Percentiles rank a stretch among this genome's conserved stretches.
Evolutionary conservation across 2,329 filamentous ascomycete species (phyloP).

Genomic region (Colletotrichum theobromicola): DNA sequence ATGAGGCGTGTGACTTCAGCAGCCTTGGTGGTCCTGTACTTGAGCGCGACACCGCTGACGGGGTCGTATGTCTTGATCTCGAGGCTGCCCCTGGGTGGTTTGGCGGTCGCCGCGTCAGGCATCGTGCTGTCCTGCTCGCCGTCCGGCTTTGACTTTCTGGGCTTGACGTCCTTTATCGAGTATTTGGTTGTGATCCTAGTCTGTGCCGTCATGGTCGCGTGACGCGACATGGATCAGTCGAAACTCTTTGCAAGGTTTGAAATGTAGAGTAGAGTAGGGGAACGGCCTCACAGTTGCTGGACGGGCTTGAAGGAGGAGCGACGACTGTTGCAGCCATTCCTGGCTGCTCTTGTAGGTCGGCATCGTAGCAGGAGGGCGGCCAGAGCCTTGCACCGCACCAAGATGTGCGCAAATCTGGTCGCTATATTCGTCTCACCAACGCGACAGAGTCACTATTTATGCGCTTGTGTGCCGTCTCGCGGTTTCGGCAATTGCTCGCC

Average conservation of each 20-base stretch:
- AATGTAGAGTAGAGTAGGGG: not conserved
- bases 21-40: conserved; percentile 90
- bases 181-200: conserved; percentile 94
- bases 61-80: conserved; percentile 92
- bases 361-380: conserved; percentile 59
- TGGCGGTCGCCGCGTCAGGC: conserved; percentile 34
- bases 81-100: conserved; percentile 70
- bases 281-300: conserved; percentile 75
- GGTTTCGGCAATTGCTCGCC: not conserved
- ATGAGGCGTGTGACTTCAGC: conserved; percentile 88
- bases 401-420: not conserved
- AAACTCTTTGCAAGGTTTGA: not conserved
- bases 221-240: not conserved
- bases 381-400: not conserved
- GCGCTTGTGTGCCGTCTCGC: not conserved
- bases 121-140: conserved; percentile 31
- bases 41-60: conserved; percentile 78
- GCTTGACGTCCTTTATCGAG: conserved; percentile 63
- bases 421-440: not conserved
- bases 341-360: conserved; percentile 81
- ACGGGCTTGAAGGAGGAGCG: conserved; percentile 83
- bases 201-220: conserved; percentile 47
- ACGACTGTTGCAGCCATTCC: conserved; percentile 90
- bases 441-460: not conserved
- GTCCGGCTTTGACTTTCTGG: conserved; percentile 28